phyloP scores from a whole-genome alignment of 306 rosid species.

The Acmispon strigosus region DNA sequence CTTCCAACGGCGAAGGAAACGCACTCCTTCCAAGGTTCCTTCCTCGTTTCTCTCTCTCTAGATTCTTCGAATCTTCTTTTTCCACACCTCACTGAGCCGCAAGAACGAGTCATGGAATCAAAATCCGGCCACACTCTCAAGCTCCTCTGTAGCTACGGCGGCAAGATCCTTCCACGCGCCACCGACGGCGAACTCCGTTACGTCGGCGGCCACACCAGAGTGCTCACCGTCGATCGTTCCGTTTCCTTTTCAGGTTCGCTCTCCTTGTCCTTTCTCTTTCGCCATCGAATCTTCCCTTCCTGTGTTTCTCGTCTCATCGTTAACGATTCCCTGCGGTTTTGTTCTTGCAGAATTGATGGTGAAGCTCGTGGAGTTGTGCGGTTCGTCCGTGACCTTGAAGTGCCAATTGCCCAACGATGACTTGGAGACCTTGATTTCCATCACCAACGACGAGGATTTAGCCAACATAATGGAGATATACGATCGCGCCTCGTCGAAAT shows the following conservation, averaged over 20 bases:
- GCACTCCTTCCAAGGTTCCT: background rate
- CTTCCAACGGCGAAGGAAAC: background rate
- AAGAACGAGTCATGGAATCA: constrained; percentile 28
- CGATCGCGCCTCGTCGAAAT: constrained; percentile 45
- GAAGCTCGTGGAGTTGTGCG: constrained; percentile 73
- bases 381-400: constrained; percentile 54
- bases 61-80: constrained; percentile 9
- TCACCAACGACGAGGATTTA: constrained; percentile 71
- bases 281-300: background rate
- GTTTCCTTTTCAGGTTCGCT: constrained; percentile 55
- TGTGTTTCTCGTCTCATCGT: background rate
- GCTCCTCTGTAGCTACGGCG: constrained; percentile 82
- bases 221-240: constrained; percentile 63
- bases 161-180: constrained; percentile 69
- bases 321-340: background rate
- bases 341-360: constrained; percentile 51
- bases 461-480: constrained; percentile 60
- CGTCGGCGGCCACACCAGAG: constrained; percentile 81
- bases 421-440: constrained; percentile 69
- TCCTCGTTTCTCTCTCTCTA: background rate
- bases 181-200: constrained; percentile 81
- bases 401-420: constrained; percentile 77
- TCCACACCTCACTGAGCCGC: constrained; percentile 9
- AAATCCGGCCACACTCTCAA: constrained; percentile 32
- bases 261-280: background rate